Evolutionary conservation across 768 basidiomycete genomes (phyloP), one percentile per base, ranked within the genome.

Genomic region (Tylopilus balloui): DNA sequence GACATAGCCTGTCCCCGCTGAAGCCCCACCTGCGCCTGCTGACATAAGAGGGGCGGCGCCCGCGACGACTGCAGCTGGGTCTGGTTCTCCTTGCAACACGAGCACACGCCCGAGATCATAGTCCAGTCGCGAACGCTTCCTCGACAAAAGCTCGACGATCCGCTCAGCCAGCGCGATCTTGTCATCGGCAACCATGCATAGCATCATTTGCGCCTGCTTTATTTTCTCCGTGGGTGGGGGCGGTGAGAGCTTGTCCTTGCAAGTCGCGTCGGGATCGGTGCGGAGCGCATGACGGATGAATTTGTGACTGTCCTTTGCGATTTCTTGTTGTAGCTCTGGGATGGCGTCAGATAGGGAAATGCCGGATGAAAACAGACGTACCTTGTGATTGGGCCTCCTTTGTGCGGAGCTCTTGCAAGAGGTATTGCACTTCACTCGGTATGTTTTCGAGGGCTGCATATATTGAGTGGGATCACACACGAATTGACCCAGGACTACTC

Each of bases 51-150:
- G 68, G 45, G 52, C 59, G 46, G 55, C 55, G 42, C 65, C 66
- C 35, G 63, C 61, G 12, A 60, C 62, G 29, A 68, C 55, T 2
- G 61, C 65, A 17, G 66, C 68, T 15, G 69, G 67, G 37, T 71
- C 72, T 0, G 58, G 56, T 42, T 78, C 75, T 17, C 75, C 75
- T 54, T 76, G 75, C 34, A 76, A 53, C 31, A 70, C 62, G 24
- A 77, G 67, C 20, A 76, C 75, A 24, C 66, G 65, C 15, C 61
- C 63, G 3, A 79, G 63, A 53, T 80, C 78, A 46, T 73, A 60
- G 32, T 80, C 77, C 38, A 79, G 61, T 14, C 76, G 66, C 15
- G 75, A 72, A 39, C 71, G 69, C 27, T 77, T 76, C 40, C 76
- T 68, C 35, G 68, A 65, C 21, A 78, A 64, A n/a, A 77, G 57